Conservation (phyloP, 495 filamentous ascomycete genomes). For the Aspergillus mulundensis region DNA sequence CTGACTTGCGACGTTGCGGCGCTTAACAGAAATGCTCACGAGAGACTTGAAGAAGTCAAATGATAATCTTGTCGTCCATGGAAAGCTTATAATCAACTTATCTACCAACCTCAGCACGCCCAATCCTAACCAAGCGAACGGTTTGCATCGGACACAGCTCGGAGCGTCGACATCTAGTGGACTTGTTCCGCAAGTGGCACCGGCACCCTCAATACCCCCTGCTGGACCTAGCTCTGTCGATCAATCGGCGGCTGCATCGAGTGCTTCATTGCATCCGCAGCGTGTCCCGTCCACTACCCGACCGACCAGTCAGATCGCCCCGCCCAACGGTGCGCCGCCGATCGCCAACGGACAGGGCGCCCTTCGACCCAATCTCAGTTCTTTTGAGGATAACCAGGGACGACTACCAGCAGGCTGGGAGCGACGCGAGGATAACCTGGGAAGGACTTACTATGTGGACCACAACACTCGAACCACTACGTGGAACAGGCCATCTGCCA, state of each 20-base stretch:
- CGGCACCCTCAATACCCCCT: constrained; percentile 26
- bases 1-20: constrained; percentile 3
- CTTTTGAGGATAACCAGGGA: constrained; percentile 92
- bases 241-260: constrained; percentile 28
- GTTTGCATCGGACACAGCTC: constrained; percentile 33
- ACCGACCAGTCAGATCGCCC: constrained; percentile 26
- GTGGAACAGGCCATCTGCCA: constrained; percentile 82
- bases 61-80: constrained; percentile 95
- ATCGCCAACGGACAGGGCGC: constrained; percentile 34
- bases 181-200: constrained; percentile 36
- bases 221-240: constrained; percentile 32
- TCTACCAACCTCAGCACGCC: constrained; percentile 77
- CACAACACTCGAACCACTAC: constrained; percentile 97
- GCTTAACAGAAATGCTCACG: constrained; percentile 82
- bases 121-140: constrained; percentile 42
- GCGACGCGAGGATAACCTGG: constrained; percentile 89
- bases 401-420: constrained; percentile 94
- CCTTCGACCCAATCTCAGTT: constrained; percentile 64
- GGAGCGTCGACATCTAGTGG: constrained; percentile 39
- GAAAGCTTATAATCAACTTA: constrained; percentile 92
- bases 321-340: constrained; percentile 37
- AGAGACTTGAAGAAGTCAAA: constrained; percentile 96
- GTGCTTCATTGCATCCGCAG: constrained; percentile 33
- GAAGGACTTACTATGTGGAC: constrained; percentile 98
- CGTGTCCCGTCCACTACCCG: constrained; percentile 36